A percentile compares a stretch with the other conserved stretches of the same genome.
Conservation (phyloP, 352 stramenopile species). For the Phytophthora sansomeana region DNA sequence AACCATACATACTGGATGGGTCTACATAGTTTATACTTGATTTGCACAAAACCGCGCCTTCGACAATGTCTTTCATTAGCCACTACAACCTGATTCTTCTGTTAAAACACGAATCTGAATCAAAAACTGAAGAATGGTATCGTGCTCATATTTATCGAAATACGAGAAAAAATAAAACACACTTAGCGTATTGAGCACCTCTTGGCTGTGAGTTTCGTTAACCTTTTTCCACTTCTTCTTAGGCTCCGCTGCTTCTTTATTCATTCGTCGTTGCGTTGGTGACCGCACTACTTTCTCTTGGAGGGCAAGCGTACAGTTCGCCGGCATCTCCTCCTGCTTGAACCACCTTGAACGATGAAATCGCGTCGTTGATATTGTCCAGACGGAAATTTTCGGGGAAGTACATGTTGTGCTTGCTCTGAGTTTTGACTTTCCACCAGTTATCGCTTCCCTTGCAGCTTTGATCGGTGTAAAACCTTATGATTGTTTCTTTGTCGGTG, state of each 20-base stretch:
- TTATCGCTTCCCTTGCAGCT: slow-evolving; percentile 4
- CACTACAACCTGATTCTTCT: too few relatives aligned
- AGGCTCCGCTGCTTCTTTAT: background rate
- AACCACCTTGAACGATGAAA: slow-evolving; percentile 23
- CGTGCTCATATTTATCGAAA: too few relatives aligned
- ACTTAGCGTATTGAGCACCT: too few relatives aligned
- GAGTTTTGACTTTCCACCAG: slow-evolving; percentile 17
- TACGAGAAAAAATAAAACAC: too few relatives aligned
- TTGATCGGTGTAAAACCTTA: slow-evolving; percentile 14
- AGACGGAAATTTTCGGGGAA: slow-evolving; percentile 16
- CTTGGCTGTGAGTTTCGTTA: too few relatives aligned
- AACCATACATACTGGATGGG: too few relatives aligned
- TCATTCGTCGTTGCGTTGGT: background rate
- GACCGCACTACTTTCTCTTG: background rate
- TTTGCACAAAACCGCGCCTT: too few relatives aligned
- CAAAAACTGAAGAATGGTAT: too few relatives aligned
- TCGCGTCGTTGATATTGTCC: slow-evolving; percentile 20
- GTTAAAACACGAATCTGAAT: too few relatives aligned
- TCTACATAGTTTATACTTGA: too few relatives aligned
- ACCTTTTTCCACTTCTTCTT: too few relatives aligned
- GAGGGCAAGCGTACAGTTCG: background rate
- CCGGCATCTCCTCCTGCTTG: slow-evolving; percentile 12
- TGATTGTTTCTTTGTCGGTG: background rate
- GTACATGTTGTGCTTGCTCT: slow-evolving; percentile 19
- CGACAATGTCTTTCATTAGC: too few relatives aligned